These are phyloP conservation scores for Amorphotheca resinae DNA, from an alignment of 495 filamentous ascomycete species.

Conservation along the genomic window DNA sequence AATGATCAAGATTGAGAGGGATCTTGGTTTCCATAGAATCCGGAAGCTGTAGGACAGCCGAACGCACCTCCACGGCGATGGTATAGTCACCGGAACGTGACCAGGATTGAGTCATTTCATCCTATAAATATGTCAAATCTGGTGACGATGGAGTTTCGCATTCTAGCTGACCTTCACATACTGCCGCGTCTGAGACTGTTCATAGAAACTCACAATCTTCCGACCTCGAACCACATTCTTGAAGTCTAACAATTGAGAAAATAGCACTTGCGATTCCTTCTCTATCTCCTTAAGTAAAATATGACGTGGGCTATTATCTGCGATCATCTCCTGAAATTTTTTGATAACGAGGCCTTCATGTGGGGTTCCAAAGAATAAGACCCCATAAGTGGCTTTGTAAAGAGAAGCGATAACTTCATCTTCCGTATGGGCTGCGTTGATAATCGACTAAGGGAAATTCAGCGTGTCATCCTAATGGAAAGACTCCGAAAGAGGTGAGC, in stretches of 20 bases:
- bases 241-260: slow-evolving; percentile 14
- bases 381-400: slow-evolving; percentile 26
- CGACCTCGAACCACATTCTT: slow-evolving; percentile 23
- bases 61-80: slow-evolving; percentile 7
- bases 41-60: slow-evolving; percentile 16
- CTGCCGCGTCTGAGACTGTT: slow-evolving; percentile 23
- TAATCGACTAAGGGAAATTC: no score
- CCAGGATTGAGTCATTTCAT: slow-evolving; percentile 6
- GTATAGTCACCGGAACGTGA: slow-evolving; percentile 6
- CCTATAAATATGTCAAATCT: no score
- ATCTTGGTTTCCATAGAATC: slow-evolving; percentile 14
- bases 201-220: slow-evolving; percentile 25
- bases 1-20: slow-evolving; percentile 17
- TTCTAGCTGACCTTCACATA: no score
- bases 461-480: no score
- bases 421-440: no score
- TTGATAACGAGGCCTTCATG: slow-evolving; percentile 24
- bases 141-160: no score
- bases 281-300: slow-evolving; percentile 2
- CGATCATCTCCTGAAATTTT: slow-evolving; percentile 23
- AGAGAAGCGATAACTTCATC: slow-evolving; percentile 22
- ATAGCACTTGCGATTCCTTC: slow-evolving; percentile 16
- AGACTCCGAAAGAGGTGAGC: no score
- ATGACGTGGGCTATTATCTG: slow-evolving; percentile 4
- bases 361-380: slow-evolving; percentile 26